These are phyloP conservation scores for Pseudogymnoascus sp. DNA, from an alignment of 2,329 filamentous ascomycete genomes.

Conservation along the genomic window DNA sequence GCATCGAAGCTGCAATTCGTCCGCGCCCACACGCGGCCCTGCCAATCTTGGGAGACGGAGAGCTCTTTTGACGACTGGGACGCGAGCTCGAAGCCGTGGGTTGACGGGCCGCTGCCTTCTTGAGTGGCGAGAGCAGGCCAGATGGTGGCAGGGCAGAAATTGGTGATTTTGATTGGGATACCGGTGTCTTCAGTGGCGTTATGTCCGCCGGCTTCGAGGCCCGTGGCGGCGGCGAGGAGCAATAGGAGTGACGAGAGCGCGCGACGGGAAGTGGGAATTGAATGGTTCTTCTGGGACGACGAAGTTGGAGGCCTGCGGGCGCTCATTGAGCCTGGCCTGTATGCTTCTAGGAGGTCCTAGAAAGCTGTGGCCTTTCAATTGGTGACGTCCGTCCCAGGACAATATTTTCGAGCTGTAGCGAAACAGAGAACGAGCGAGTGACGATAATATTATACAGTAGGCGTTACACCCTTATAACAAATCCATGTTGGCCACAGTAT, in stretches of 20 bases:
- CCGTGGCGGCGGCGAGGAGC: constrained; percentile 21
- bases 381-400: background rate
- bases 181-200: constrained; percentile 16
- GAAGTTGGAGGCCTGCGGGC: background rate
- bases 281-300: background rate
- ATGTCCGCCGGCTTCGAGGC: constrained; percentile 11
- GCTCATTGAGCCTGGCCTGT: background rate
- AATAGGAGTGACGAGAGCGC: background rate
- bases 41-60: constrained; percentile 66
- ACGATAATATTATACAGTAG: background rate
- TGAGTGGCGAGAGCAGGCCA: constrained; percentile 73
- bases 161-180: constrained; percentile 43
- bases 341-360: background rate
- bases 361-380: background rate
- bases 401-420: background rate
- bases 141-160: constrained; percentile 61
- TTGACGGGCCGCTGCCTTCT: constrained; percentile 57
- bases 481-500: background rate
- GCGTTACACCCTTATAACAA: background rate
- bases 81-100: constrained; percentile 59
- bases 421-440: background rate
- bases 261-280: background rate
- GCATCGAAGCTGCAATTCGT: constrained; percentile 74
- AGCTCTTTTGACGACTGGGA: constrained; percentile 51
- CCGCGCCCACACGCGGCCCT: constrained; percentile 73